Conservation (phyloP, 2,329 filamentous ascomycete species). For the Fusarium nisikadoi region DNA sequence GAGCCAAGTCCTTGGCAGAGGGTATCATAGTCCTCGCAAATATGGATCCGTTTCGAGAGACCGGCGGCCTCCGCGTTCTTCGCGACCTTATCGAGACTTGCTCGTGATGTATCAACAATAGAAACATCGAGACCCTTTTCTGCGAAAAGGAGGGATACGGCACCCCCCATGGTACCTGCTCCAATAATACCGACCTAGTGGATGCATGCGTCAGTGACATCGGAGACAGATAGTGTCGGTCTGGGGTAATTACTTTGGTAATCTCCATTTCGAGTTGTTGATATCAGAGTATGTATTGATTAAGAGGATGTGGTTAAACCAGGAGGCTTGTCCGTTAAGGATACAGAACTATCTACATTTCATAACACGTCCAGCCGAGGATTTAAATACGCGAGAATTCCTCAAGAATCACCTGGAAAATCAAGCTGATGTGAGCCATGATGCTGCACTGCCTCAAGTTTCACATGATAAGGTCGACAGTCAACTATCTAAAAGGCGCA, state of each 20-base stretch:
- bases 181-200: conserved; percentile 21
- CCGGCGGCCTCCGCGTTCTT: conserved; percentile 7
- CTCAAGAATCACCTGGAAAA: neutral
- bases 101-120: neutral
- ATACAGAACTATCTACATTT: neutral
- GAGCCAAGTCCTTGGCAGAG: conserved; percentile 22
- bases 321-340: neutral
- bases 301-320: neutral
- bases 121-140: conserved; percentile 14
- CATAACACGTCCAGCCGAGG: no score
- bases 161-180: conserved; percentile 20
- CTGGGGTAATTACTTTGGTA: neutral
- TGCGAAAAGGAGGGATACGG: conserved; percentile 11
- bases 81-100: conserved; percentile 9
- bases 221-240: no score
- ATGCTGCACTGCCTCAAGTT: neutral
- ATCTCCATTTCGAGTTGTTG: conserved; percentile 1
- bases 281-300: neutral
- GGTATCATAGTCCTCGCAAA: conserved; percentile 21
- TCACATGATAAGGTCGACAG: conserved; percentile 14
- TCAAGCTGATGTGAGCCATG: neutral
- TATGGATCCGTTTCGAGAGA: conserved; percentile 7
- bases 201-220: neutral
- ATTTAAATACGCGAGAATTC: neutral
- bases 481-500: conserved; percentile 1